These are phyloP conservation scores for Rhodamnia argentea DNA, from an alignment of 345 rosid genomes.

Conservation along the genomic window DNA sequence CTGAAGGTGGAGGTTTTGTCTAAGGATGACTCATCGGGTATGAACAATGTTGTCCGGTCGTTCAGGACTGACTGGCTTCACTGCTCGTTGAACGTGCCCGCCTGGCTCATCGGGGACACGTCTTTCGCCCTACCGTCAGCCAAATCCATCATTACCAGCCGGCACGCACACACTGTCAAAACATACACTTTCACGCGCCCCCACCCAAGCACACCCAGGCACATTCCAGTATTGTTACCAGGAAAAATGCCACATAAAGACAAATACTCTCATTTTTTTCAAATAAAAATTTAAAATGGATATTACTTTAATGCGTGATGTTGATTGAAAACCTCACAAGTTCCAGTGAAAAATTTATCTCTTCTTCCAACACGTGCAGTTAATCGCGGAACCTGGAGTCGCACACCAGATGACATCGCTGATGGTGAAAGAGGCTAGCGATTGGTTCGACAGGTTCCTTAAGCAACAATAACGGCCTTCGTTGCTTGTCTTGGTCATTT, in stretches of 20 bases:
- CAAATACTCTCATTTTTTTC: no score
- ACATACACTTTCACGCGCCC: neutral
- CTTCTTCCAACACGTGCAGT: constrained; percentile 21
- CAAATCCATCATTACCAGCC: neutral
- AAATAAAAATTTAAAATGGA: no score
- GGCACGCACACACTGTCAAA: neutral
- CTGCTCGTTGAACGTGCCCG: neutral
- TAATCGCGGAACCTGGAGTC: constrained; percentile 50
- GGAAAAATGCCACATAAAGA: no score
- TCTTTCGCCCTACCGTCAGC: neutral
- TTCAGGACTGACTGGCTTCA: neutral
- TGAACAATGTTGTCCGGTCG: neutral
- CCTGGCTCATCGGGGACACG: neutral
- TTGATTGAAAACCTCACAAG: neutral
- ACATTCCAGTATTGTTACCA: neutral
- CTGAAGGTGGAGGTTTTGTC: neutral
- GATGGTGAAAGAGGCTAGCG: constrained; percentile 75
- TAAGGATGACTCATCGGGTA: neutral
- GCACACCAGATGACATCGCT: constrained; percentile 54
- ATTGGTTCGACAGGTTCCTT: constrained; percentile 47
- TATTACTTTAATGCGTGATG: no score
- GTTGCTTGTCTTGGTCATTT: neutral
- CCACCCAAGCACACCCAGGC: no score
- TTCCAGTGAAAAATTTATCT: neutral
- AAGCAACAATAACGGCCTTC: neutral